Evolutionary conservation across 108 stramenopile genomes (phyloP).

Genomic region (Aurantiochytrium sp.): DNA sequence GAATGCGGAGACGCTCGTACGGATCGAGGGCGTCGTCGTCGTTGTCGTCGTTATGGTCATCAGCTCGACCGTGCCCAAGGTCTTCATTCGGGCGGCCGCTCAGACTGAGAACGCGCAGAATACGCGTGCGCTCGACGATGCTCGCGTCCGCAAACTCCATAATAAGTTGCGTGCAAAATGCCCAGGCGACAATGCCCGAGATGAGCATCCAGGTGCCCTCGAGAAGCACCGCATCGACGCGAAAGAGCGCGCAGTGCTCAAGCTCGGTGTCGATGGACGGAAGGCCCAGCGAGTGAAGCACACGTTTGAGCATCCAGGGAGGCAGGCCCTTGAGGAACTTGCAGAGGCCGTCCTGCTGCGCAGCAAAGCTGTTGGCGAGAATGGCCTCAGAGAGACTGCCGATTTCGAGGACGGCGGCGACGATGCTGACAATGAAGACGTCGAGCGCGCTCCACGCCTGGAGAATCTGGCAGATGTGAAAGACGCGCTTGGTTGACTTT

Average conservation of each 20-base stretch:
- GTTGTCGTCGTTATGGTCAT: too few species aligned
- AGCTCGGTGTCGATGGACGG: neutral
- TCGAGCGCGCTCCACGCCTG: constrained; percentile 82
- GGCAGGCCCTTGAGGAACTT: neutral
- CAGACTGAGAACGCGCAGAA: neutral
- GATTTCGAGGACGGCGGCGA: constrained; percentile 72
- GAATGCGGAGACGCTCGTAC: neutral
- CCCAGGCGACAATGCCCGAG: constrained; percentile 3
- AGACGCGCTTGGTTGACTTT: neutral
- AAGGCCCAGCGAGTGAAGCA: neutral
- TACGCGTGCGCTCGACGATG: constrained; percentile 11
- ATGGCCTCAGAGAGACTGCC: constrained; percentile 16
- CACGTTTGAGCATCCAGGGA: neutral
- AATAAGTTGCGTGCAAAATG: neutral
- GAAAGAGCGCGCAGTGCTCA: constrained; percentile 13
- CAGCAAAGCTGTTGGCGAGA: neutral
- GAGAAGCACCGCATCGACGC: constrained; percentile 16
- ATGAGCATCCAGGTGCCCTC: neutral
- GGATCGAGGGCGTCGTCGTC: neutral
- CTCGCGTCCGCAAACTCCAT: constrained; percentile 23
- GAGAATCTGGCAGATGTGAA: neutral
- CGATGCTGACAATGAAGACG: constrained; percentile 73
- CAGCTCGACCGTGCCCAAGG: too few species aligned
- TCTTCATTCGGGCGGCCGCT: neutral
- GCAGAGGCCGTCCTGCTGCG: neutral